Evolutionary conservation across 2,329 filamentous ascomycete species (phyloP).

Genomic region (Aureobasidium sp.): DNA sequence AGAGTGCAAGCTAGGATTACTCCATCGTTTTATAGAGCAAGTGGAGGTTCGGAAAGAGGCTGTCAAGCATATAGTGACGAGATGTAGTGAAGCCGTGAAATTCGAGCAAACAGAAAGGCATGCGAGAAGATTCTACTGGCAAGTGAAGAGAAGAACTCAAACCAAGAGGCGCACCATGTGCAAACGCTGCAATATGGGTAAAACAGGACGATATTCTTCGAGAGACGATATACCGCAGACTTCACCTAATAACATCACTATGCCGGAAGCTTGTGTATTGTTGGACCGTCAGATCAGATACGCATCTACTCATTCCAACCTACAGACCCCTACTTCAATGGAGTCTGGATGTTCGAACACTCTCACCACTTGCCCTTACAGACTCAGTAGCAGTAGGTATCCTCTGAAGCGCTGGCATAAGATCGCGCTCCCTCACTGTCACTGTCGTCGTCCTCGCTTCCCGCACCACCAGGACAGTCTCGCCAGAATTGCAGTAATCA

Average conservation of each 20-base stretch:
- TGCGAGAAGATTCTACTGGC: not conserved
- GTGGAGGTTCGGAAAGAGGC: not conserved
- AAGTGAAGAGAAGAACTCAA: not conserved
- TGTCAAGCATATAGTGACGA: not conserved
- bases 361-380: constrained; percentile 6
- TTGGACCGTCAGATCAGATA: not conserved
- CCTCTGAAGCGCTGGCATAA: not conserved
- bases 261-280: too few species aligned
- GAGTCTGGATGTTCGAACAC: not conserved
- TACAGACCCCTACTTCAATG: not conserved
- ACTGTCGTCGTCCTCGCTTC: constrained; percentile 37
- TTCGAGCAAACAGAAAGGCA: not conserved
- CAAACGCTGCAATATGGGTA: too few species aligned
- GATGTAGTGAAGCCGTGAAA: not conserved
- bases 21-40: not conserved
- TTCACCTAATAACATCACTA: too few species aligned
- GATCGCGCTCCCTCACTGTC: not conserved
- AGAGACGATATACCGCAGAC: too few species aligned
- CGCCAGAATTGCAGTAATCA: constrained; percentile 70
- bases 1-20: not conserved
- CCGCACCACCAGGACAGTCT: constrained; percentile 67
- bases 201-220: too few species aligned
- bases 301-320: not conserved
- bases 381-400: constrained; percentile 3
- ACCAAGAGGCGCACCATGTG: too few species aligned